Conservation (phyloP, 225 moss, liverwort and hornwort species). For the Sphagnum tenellum region DNA sequence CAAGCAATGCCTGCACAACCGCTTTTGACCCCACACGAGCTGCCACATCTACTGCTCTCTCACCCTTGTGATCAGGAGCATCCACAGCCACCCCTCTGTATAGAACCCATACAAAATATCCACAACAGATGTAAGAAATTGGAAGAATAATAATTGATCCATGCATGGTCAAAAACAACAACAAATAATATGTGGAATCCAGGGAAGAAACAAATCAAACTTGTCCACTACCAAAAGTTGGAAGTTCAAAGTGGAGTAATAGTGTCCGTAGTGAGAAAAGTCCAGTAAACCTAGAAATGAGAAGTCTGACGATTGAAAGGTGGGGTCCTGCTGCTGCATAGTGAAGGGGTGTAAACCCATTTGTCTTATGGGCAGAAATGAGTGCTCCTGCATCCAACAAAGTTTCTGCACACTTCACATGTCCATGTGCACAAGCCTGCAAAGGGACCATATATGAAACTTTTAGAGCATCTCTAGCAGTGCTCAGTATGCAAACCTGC, state of each 20-base stretch:
- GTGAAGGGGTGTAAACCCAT: slow-evolving; percentile 48
- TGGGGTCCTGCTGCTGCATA: slow-evolving; percentile 45
- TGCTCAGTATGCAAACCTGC: no score
- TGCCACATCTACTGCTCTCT: slow-evolving; percentile 43
- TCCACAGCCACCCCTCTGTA: slow-evolving; percentile 40
- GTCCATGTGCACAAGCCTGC: slow-evolving; percentile 43
- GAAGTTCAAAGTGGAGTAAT: no score
- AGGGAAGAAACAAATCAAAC: no score
- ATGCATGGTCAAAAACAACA: no score
- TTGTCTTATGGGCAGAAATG: slow-evolving; percentile 45
- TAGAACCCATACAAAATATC: no score
- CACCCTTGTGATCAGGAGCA: slow-evolving; percentile 42
- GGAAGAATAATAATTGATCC: no score
- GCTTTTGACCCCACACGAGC: slow-evolving; percentile 33
- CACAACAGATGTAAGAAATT: no score
- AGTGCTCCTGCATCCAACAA: slow-evolving; percentile 39
- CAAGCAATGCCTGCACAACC: slow-evolving; percentile 28
- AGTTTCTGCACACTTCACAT: slow-evolving; percentile 37
- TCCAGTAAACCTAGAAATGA: slow-evolving; percentile 23
- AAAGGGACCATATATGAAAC: background rate
- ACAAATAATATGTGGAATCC: no score
- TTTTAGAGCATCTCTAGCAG: no score
- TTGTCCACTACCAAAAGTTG: no score
- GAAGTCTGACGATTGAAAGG: slow-evolving; percentile 29
- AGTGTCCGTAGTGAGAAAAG: no score